phyloP scores from a whole-genome alignment of 164 flowering plant genomes.

The Piper longum region DNA sequence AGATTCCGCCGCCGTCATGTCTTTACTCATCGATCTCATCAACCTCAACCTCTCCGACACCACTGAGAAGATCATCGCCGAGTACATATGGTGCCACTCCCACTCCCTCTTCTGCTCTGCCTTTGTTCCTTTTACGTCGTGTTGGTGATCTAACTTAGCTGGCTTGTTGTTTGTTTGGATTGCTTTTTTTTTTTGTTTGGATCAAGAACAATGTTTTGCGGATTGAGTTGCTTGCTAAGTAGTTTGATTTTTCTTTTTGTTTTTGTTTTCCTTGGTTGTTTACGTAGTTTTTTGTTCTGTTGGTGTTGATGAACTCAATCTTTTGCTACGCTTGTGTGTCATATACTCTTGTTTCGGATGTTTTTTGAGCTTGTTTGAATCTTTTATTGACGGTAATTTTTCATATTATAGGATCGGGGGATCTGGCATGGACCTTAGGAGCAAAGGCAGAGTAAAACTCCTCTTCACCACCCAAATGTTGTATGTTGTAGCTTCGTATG shows the following conservation, averaged over 20 bases:
- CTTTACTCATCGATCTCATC: conserved; percentile 9
- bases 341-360: too few species aligned
- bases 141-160: not conserved
- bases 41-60: conserved; percentile 13
- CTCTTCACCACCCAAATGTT: not conserved
- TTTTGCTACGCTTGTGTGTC: not conserved
- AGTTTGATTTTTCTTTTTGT: too few species aligned
- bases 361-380: too few species aligned
- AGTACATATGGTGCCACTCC: conserved; percentile 10
- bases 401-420: conserved; percentile 32
- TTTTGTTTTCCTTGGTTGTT: too few species aligned
- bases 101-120: not conserved
- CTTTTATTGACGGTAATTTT: not conserved
- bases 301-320: too few species aligned
- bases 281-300: too few species aligned
- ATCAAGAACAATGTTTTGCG: too few species aligned
- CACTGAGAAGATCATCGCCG: conserved; percentile 12
- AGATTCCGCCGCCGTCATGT: conserved; percentile 1
- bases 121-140: too few species aligned
- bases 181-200: too few species aligned
- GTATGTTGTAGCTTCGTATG: not conserved
- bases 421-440: conserved; percentile 37
- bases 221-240: too few species aligned
- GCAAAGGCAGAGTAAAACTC: conserved; percentile 40
- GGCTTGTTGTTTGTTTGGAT: not conserved